These are phyloP conservation scores for Phytophthora europaea DNA, from an alignment of 352 stramenopile species.

Conservation along the genomic window DNA sequence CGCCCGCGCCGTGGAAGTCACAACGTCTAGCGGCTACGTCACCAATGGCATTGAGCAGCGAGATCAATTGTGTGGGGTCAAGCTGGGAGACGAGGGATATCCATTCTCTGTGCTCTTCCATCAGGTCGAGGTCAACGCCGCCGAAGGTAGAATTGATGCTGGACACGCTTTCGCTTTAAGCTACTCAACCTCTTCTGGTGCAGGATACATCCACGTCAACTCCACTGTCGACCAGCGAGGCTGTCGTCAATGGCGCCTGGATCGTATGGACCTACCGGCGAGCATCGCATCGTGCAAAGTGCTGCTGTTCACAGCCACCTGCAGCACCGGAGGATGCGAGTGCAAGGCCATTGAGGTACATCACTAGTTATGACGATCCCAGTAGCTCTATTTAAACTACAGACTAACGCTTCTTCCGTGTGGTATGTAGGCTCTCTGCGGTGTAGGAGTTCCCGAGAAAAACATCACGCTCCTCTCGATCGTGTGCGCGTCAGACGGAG, in stretches of 20 bases:
- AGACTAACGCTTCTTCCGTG: background rate
- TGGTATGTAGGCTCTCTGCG: slow-evolving; percentile 1
- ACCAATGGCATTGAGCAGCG: slow-evolving; percentile 5
- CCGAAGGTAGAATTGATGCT: background rate
- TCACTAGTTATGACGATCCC: too few relatives aligned
- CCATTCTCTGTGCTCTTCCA: slow-evolving; percentile 11
- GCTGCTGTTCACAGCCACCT: slow-evolving; percentile 6
- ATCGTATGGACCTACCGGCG: slow-evolving; percentile 11
- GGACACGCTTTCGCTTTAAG: background rate
- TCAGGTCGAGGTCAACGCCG: slow-evolving; percentile 3
- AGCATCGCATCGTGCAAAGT: slow-evolving; percentile 10
- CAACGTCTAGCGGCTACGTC: slow-evolving; percentile 3
- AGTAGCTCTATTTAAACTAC: background rate
- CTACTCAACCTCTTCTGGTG: background rate
- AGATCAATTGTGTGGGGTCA: slow-evolving; percentile 1
- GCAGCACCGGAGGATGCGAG: slow-evolving; percentile 2
- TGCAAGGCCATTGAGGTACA: slow-evolving; percentile 10
- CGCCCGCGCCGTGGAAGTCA: slow-evolving; percentile 6
- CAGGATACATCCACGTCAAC: slow-evolving; percentile 7
- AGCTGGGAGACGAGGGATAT: slow-evolving; percentile 11
- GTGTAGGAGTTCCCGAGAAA: slow-evolving; percentile 3
- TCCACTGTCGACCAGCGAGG: background rate
- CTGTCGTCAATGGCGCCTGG: slow-evolving; percentile 1
- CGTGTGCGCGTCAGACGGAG: slow-evolving; percentile 7
- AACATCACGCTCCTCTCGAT: slow-evolving; percentile 12